Evolutionary conservation across 306 rosid genomes (phyloP), one percentile per base, ranked within the genome.

Genomic region (Medicago lupulina): DNA sequence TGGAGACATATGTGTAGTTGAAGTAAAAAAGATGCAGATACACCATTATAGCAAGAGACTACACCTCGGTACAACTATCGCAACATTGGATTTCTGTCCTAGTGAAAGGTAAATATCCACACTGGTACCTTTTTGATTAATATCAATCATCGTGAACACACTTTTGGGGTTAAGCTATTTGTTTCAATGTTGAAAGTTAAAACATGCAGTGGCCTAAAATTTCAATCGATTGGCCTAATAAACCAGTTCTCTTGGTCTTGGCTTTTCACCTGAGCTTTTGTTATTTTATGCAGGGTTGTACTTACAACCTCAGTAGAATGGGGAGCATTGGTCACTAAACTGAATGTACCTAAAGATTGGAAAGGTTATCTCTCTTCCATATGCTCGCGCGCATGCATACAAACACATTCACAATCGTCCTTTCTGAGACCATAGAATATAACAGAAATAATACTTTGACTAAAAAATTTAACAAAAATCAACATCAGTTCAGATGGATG

Each of bases 291-390:
- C 87, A 92, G 97, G 90, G 96, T 89, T 79, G 88, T 88, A 55
- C 93, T 92, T 39, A 87, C 96, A 54, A 85, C 93, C 57, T 86
- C 97, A n/a, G 62, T 59, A 67, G 90, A 82, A 81, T 95, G 99
- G 99, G 99, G 99, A 76, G 92, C 96, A 15, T 55, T 84, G 82
- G 90, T 90, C 84, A 95, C 96, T 6, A 95, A 92, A 85, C 87
- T 92, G 77, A 92, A 51, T 71, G 99, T 95, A 68, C 97, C 97
- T 44, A 89, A 91, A 72, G 97, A 95, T 75, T 95, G 99, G 99
- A 95, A 95, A 92, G 99, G 99, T 90, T 13, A 39, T 66, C 73
- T 49, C 66, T 82, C 84, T 61, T 67, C 70, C 38, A 34, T 34
- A 8, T 17, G 19, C 18, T 2, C 19, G 0, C 1, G 43, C 19